Conservation (phyloP, 1,139 yeast species). For the Hyphopichia fennica region DNA sequence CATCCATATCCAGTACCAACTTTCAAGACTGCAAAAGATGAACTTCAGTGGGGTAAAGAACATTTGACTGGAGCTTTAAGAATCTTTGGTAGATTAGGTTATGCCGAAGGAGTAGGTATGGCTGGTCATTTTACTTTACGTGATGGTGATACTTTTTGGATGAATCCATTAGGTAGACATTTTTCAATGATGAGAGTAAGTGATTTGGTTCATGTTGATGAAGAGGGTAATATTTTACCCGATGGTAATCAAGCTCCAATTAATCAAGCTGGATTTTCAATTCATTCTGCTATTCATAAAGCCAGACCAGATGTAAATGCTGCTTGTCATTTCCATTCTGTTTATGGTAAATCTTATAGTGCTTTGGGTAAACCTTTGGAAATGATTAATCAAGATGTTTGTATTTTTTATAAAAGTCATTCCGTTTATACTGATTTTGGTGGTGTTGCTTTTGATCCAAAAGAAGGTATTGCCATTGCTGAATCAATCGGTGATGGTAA, state of each 20-base stretch:
- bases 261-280: slow-evolving; percentile 79
- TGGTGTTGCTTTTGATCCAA: slow-evolving; percentile 75
- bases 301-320: slow-evolving; percentile 80
- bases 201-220: slow-evolving; percentile 78
- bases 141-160: slow-evolving; percentile 78
- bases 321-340: slow-evolving; percentile 80
- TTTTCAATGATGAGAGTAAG: slow-evolving; percentile 67
- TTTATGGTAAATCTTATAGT: slow-evolving; percentile 73
- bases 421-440: slow-evolving; percentile 70
- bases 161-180: slow-evolving; percentile 74
- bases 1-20: slow-evolving; percentile 53
- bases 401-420: slow-evolving; percentile 65
- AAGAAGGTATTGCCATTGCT: slow-evolving; percentile 71
- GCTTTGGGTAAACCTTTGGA: slow-evolving; percentile 70
- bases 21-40: slow-evolving; percentile 48
- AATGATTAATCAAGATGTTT: slow-evolving; percentile 79
- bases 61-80: slow-evolving; percentile 86
- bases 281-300: slow-evolving; percentile 74
- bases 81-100: slow-evolving; percentile 71
- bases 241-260: slow-evolving; percentile 69
- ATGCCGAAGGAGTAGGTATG: slow-evolving; percentile 68
- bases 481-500: slow-evolving; percentile 63
- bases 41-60: slow-evolving; percentile 64
- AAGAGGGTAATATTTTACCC: slow-evolving; percentile 61
- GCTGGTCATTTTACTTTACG: slow-evolving; percentile 83